Conservation (phyloP, 1,284 basidiomycete genomes). For the Rhodotorula sp. region DNA sequence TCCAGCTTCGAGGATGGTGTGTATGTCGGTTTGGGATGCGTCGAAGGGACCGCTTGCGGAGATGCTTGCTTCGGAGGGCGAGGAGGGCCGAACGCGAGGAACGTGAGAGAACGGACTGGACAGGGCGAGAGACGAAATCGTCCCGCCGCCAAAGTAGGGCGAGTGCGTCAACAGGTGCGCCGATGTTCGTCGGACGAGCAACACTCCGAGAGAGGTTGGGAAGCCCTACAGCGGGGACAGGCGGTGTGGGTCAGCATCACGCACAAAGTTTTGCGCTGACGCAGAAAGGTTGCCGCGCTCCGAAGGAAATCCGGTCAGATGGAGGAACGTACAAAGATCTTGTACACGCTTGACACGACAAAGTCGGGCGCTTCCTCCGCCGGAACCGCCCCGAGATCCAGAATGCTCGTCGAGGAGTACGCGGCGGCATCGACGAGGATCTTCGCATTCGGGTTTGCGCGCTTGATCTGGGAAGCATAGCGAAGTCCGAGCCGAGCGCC, state of each 20-base stretch:
- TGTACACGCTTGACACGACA: slow-evolving; percentile 79
- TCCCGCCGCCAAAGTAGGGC: slow-evolving; percentile 78
- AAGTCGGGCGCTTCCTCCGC: slow-evolving; percentile 76
- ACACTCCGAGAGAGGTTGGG: slow-evolving; percentile 76
- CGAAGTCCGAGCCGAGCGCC: slow-evolving; percentile 26
- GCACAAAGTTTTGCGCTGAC: too few species aligned
- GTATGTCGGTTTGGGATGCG: slow-evolving; percentile 6
- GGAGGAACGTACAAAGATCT: slow-evolving; percentile 60
- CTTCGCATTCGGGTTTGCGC: slow-evolving; percentile 17
- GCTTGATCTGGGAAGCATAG: slow-evolving; percentile 28
- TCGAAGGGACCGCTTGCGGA: background rate
- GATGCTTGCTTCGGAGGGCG: background rate
- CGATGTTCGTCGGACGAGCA: slow-evolving; percentile 69
- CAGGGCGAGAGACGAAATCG: slow-evolving; percentile 74
- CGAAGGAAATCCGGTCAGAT: background rate
- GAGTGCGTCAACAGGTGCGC: slow-evolving; percentile 57
- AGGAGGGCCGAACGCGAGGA: slow-evolving; percentile 21
- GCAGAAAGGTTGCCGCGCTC: too few species aligned
- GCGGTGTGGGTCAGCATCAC: background rate
- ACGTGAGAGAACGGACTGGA: slow-evolving; percentile 51
- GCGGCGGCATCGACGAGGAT: slow-evolving; percentile 45
- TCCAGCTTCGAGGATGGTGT: slow-evolving; percentile 60
- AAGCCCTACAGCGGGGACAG: slow-evolving; percentile 55
- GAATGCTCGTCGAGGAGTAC: slow-evolving; percentile 57
- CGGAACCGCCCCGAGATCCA: slow-evolving; percentile 69